Base-by-base conservation (phyloP, 352 stramenopile species). In the Globisporangium solare region DNA sequence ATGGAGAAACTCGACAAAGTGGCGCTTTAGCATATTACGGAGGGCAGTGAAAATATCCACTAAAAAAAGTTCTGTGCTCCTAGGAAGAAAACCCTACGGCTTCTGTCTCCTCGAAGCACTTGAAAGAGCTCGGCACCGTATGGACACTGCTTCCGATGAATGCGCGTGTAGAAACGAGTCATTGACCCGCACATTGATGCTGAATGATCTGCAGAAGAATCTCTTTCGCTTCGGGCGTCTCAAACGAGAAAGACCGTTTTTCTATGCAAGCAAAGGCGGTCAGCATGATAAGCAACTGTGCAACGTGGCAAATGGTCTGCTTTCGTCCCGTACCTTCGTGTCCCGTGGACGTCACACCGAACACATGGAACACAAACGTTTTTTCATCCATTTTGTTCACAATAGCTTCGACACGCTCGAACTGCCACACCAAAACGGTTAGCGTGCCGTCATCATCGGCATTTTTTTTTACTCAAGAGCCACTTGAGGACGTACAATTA, bases 231-330 rank as follows among this genome's bases (percentile, higher is more conserved):
- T 82, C 76, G 20, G 70, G 41, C 15, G 71, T 68, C 3, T 88
- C 72, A 37, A 92, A 74, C 0, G 61, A 81, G 55, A 92, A 89
- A 15, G 83, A 68, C 21, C 82, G 79, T 54, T 82, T 87, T 62
- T 92, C 81, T 91, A 37, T 21, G 31, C 21, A 58, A 8, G 10
- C 54, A 22, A 64, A 37, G 17, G 35, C 3, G 42, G 27, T 11
- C 5, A 58, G 12, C 4, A 51, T 35, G 31, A 14, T 14, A 31
- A 59, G 11, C 12, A 15, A 37, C 20, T 15, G 6, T 37, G 58
- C 27, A 35, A 35, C 7, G 27, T 3, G 10, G 27, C 27, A 35
- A 11, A 8, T 10, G 27, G 27, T 6, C 2, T 43, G 39, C 39
- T 42, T 42, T 42, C 37, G 1, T 2, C 24, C 24, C 6, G 6